Evolutionary conservation across 1,284 basidiomycete genomes (phyloP).

Genomic region (Ustilago esculenta): DNA sequence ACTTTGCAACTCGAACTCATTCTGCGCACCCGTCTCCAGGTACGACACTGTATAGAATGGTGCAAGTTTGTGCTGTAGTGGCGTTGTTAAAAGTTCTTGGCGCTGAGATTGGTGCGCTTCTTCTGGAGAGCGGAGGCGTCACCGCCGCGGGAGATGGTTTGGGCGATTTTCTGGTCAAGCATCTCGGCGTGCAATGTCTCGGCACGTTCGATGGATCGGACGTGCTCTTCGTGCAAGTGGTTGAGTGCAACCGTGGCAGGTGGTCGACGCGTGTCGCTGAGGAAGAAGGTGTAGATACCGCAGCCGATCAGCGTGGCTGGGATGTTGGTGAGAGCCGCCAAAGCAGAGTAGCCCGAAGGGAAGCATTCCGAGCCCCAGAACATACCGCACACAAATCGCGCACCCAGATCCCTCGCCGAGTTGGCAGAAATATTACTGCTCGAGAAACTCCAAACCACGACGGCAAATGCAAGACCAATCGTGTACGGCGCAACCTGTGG

Average conservation of each 20-base stretch:
- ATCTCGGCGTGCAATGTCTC: conserved; percentile 50
- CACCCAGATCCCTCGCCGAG: conserved; percentile 54
- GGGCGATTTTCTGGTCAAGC: conserved; percentile 49
- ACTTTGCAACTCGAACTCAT: too few species aligned
- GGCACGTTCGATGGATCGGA: conserved; percentile 28
- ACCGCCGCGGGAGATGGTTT: conserved; percentile 47
- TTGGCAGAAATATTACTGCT: conserved; percentile 51
- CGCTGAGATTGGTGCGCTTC: conserved; percentile 45
- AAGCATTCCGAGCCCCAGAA: conserved; percentile 55
- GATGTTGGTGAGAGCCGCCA: conserved; percentile 57
- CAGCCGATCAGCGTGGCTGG: conserved; percentile 49
- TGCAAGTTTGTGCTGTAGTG: too few species aligned
- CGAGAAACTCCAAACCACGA: conserved; percentile 56
- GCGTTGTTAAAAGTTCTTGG: conserved; percentile 36
- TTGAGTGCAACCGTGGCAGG: conserved; percentile 38
- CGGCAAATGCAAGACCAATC: conserved; percentile 53
- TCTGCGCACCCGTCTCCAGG: too few species aligned
- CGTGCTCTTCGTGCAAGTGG: conserved; percentile 45
- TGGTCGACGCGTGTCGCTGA: conserved; percentile 52
- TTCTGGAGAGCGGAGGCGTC: conserved; percentile 43
- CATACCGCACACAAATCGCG: conserved; percentile 49
- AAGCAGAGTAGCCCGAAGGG: conserved; percentile 49
- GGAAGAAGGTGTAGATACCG: conserved; percentile 59
- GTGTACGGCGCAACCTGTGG: conserved; percentile 52
- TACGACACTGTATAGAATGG: too few species aligned